Evolutionary conservation across 768 basidiomycete genomes (phyloP), one percentile per base, ranked within the genome.

Genomic region (Kwoniella bestiolae): DNA sequence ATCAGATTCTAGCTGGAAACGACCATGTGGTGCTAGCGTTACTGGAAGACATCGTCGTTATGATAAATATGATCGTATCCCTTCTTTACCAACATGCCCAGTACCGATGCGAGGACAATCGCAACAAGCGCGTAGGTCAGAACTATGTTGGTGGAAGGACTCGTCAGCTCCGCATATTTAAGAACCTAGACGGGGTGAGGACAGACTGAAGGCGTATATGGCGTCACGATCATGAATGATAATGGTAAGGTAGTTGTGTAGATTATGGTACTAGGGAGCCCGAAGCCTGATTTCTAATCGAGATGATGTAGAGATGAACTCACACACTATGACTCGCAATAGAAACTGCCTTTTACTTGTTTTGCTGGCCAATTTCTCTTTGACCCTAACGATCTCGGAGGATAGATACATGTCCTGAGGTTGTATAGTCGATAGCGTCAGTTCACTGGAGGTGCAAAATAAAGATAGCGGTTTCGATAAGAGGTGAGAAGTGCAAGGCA

Each of bases 341-440:
- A 61, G 50, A 25, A 38, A 53, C n/a, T 44, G 47, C 34, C 60
- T n/a, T 53, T 61, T 63, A 38, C 45, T 57, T 18, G 45, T 56
- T 16, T 65, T 57, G 7, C 47, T 56, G 18, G 26, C 51, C 28
- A 60, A 21, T 26, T 35, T 51, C 50, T 61, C 59, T 66, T 50
- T 61, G 26, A 45, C 44, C 45, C 66, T 29, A 3, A 67, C 55
- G 9, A 67, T 67, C 60, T 67, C 65, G 31, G 58, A n/a, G 18
- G 50, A 45, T 18, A 66, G 65, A 46, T 60, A 66, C 59, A 60
- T 60, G 29, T 66, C 65, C 65, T 66, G 35, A 34, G 29, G 29
- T 50, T n/a, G n/a, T 21, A 38, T 38, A 9, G 34, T 18, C 26
- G n/a, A 23, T 44, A 5, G 23, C 4, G 16, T 8, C 26, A n/a